phyloP scores from a whole-genome alignment of 768 basidiomycete genomes.

The Coprinopsis cinerea region DNA sequence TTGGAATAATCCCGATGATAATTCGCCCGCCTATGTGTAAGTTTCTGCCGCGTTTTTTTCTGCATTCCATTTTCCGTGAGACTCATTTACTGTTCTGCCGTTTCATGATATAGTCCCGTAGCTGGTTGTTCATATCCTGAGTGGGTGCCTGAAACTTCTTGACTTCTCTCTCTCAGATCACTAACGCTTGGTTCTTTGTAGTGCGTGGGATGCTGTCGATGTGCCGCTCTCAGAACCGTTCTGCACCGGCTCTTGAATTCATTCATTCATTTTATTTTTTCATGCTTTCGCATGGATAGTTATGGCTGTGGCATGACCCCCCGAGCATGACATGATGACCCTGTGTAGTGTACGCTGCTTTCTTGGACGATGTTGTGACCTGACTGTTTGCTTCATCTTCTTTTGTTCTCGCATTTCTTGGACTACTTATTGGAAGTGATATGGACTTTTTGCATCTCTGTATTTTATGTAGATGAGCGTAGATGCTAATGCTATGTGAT shows the following conservation, averaged over 20 bases:
- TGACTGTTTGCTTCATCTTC: too few relatives aligned
- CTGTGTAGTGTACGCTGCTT: not conserved
- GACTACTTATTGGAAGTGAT: not conserved
- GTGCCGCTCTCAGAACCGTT: conserved; percentile 41
- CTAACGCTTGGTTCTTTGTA: conserved; percentile 16
- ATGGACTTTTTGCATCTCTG: not conserved
- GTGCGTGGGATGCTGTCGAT: conserved; percentile 54
- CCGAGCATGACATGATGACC: too few relatives aligned
- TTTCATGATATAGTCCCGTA: conserved; percentile 32
- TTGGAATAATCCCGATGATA: conserved; percentile 72
- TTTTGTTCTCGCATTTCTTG: too few relatives aligned
- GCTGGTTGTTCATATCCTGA: conserved; percentile 61
- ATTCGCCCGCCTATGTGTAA: conserved; percentile 46
- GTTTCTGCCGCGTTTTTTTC: conserved; percentile 14
- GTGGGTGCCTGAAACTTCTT: conserved; percentile 23
- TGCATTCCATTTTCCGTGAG: conserved; percentile 2
- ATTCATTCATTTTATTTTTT: too few relatives aligned
- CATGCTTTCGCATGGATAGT: conserved; percentile 4
- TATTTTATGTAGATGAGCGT: not conserved
- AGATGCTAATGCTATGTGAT: too few relatives aligned
- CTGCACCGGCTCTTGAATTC: conserved; percentile 28
- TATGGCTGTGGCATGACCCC: not conserved
- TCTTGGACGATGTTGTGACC: not conserved
- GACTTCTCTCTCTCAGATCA: conserved; percentile 2
- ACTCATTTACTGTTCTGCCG: conserved; percentile 5